phyloP scores from a whole-genome alignment of 495 filamentous ascomycete genomes.

The Recurvomyces mirabilis region DNA sequence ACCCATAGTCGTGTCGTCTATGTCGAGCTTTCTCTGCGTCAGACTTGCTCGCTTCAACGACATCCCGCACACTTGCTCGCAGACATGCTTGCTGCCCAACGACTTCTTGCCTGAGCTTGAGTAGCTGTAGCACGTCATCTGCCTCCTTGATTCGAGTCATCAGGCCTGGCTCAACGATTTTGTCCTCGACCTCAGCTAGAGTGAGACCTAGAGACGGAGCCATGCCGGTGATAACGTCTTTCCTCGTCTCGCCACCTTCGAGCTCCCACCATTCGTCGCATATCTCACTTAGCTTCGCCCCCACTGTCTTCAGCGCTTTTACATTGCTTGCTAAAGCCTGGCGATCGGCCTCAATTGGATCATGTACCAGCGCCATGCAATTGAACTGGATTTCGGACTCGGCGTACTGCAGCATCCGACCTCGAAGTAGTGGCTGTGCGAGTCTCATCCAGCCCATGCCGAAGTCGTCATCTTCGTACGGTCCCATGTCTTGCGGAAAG shows the following conservation, averaged over 20 bases:
- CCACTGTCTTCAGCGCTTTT: conserved; percentile 30
- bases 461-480: conserved; percentile 27
- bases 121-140: conserved; percentile 26
- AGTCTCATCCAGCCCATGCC: conserved; percentile 40
- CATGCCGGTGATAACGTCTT: conserved; percentile 1
- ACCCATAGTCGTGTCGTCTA: conserved; percentile 26
- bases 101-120: conserved; percentile 14
- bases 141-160: conserved; percentile 11
- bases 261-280: conserved; percentile 26
- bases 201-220: conserved; percentile 9
- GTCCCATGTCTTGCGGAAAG: conserved; percentile 62
- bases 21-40: conserved; percentile 25
- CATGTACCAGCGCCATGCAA: conserved; percentile 42
- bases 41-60: conserved; percentile 11
- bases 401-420: conserved; percentile 43
- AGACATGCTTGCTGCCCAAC: conserved; percentile 14
- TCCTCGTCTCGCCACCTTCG: conserved; percentile 8
- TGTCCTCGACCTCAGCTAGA: conserved; percentile 8
- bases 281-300: conserved; percentile 27
- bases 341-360: conserved; percentile 38
- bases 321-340: conserved; percentile 39
- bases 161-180: neutral
- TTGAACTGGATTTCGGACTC: conserved; percentile 48
- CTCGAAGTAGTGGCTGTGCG: conserved; percentile 32
- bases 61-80: conserved; percentile 11